Evolutionary conservation across 768 basidiomycete species (phyloP), one percentile per base, ranked within the genome.

Genomic region (Boletales sp.): DNA sequence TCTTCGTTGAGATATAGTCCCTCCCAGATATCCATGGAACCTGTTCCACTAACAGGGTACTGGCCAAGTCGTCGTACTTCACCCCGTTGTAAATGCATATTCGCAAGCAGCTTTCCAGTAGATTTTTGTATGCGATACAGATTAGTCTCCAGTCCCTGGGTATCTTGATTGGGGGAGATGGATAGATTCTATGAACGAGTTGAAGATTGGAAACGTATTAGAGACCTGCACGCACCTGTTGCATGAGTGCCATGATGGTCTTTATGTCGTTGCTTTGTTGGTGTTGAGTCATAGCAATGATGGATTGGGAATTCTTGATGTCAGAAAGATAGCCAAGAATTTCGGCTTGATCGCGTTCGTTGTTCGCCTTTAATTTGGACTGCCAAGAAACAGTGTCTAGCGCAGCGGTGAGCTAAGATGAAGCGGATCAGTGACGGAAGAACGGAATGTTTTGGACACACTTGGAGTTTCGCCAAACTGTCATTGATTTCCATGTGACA

Each of bases 21-120:
- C 58, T 82, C 78, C 72, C 72, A 71, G 41, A 80, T 75, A 61
- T 80, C 81, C 70, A 81, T 80, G 4, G 75, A 71, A 13, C 74
- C 72, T 8, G 74, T 78, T 27, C 79, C 79, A 37, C 74, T 74
- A 43, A 80, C 72, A 8, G 81, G 79, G 45, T 74, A 74, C 19
- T 72, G 65, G 14, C 78, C 74, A 29, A 78, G 63, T 49, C 78
- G 70, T 15, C 64, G 65, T 11, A 81, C 81, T 62, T 83, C 82
- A 6, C 79, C 80, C 5, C 73, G 72, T 45, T 71, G 66, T 30
- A 83, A 71, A 51, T 81, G 65, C 51, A 77, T 70, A 29, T 80
- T 70, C 0, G 78, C 79, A 43, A 81, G 69, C 19, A 83, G 66
- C 43, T 71, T 67, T 1, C 71, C 69, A 13, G 76, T 73, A n/a